Percentiles rank a stretch among this genome's conserved stretches.
phyloP scores from a whole-genome alignment of 108 stramenopile genomes.

The Cyclotella sp. region DNA sequence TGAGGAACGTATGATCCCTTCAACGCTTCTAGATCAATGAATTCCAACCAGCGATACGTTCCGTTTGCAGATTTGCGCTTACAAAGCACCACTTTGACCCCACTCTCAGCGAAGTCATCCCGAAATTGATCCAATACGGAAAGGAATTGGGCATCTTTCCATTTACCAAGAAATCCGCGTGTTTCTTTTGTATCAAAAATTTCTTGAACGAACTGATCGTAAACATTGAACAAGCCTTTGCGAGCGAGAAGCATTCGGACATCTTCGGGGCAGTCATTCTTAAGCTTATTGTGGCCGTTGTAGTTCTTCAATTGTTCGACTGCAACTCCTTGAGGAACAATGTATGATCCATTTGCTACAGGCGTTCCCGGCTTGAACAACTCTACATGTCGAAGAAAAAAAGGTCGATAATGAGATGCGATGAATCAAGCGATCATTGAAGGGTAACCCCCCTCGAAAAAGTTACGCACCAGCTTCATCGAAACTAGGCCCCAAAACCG shows the following conservation, averaged over 20 bases:
- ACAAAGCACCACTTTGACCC: conserved; percentile 57
- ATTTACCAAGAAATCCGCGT: conserved; percentile 52
- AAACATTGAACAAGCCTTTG: conserved; percentile 43
- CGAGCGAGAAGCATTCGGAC: conserved; percentile 20
- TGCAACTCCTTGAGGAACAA: conserved; percentile 57
- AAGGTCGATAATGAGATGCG: too few relatives aligned
- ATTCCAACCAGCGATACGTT: conserved; percentile 60
- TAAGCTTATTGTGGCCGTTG: conserved; percentile 43
- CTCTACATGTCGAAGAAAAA: neutral
- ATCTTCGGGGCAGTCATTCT: conserved; percentile 32
- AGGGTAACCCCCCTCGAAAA: too few relatives aligned
- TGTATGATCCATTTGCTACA: conserved; percentile 10
- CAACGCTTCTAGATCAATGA: conserved; percentile 48
- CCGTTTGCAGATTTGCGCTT: conserved; percentile 46
- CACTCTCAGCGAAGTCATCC: conserved; percentile 54
- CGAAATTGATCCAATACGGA: conserved; percentile 54
- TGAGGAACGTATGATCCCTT: conserved; percentile 55
- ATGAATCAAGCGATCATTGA: too few relatives aligned
- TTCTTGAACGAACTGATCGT: conserved; percentile 53
- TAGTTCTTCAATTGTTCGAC: conserved; percentile 56
- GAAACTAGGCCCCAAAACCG: too few relatives aligned
- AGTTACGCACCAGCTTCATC: too few relatives aligned
- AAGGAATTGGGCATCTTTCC: conserved; percentile 56
- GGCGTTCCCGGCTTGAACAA: conserved; percentile 2
- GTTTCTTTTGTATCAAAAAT: conserved; percentile 39